Evolutionary conservation across 805 yeast genomes (phyloP).

Genomic region (Cyberlindnera mrakii): DNA sequence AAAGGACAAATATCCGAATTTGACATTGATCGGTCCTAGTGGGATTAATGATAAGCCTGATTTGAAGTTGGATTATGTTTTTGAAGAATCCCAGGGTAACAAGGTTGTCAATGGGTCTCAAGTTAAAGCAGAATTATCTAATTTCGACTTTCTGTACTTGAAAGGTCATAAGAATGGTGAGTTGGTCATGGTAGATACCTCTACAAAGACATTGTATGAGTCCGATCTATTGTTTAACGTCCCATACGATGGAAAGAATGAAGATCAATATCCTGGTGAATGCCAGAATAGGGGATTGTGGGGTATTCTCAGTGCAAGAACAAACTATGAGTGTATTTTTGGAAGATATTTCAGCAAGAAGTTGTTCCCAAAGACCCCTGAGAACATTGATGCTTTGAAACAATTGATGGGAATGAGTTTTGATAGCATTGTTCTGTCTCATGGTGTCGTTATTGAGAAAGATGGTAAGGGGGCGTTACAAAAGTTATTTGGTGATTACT

Average conservation of each 20-base stretch:
- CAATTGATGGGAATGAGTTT: conserved; percentile 35
- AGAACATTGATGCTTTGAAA: conserved; percentile 12
- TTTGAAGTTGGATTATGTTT: conserved; percentile 32
- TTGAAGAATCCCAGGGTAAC: conserved; percentile 32
- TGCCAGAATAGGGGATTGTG: conserved; percentile 42
- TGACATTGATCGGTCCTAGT: conserved; percentile 47
- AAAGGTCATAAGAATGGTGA: conserved; percentile 55
- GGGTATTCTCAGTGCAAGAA: conserved; percentile 29
- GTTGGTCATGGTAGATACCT: conserved; percentile 42
- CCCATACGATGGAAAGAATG: conserved; percentile 41
- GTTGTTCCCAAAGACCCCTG: conserved; percentile 14
- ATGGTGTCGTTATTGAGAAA: conserved; percentile 49
- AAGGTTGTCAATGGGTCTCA: conserved; percentile 26
- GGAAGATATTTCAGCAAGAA: conserved; percentile 29
- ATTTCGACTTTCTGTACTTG: conserved; percentile 49
- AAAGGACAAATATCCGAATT: conserved; percentile 41
- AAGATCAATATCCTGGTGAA: conserved; percentile 39
- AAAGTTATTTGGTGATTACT: no score
- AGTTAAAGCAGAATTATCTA: conserved; percentile 35
- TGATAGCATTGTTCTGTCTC: conserved; percentile 46
- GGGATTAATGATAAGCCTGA: conserved; percentile 32
- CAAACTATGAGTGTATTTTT: conserved; percentile 35
- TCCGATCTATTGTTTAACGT: conserved; percentile 61
- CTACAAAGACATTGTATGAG: conserved; percentile 43
- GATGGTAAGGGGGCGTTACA: conserved; percentile 22